Base-by-base conservation (phyloP, 2,329 filamentous ascomycete species). In the Paecilomyces sp. region DNA sequence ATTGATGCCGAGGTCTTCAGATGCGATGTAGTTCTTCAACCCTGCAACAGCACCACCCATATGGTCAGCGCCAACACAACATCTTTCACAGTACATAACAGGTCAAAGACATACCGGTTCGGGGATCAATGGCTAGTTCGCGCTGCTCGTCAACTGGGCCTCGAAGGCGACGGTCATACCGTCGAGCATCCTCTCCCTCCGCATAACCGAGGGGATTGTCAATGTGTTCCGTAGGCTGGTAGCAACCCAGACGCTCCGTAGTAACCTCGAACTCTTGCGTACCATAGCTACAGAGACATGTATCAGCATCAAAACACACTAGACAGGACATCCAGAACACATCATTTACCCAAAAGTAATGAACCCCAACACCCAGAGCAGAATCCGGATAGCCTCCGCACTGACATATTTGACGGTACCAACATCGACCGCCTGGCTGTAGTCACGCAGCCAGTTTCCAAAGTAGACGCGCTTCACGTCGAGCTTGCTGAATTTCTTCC, bases 11-110 rank as follows among this genome's bases (percentile, higher is more conserved):
- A 83, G 77, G 56, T 85, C 79, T 73, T 97, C 92, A 63, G 92
- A 92, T 47, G 92, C 91, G 74, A 97, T 97, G 76, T 97, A 97
- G 74, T 92, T 94, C 79, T 97, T 97, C 77, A 96, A 69, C 33
- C 83, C 82, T 67, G 73, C 77, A 47, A n/a, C 47, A 12, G 6
- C 25, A 30, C 2, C 6, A 30, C 24, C 31, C 51, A 13, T 28
- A 25, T 24, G 13, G n/a, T 53, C 51, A 53, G 51, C 3, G 25
- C 25, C 25, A 28, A 25, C 6, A 22, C 3, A 25, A 25, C n/a
- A 13, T 22, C 2, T 25, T 28, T 53, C 50, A 30, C 2, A 30
- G 31, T 25, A 24, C 50, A 54, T 8, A 28, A 11, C 28, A 51
- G 6, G 50, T 55, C 5, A 54, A 24, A 50, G 15, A 60, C 69